Base-by-base conservation (phyloP, 73 alveolate genomes). In the Durusdinium trenchii region DNA sequence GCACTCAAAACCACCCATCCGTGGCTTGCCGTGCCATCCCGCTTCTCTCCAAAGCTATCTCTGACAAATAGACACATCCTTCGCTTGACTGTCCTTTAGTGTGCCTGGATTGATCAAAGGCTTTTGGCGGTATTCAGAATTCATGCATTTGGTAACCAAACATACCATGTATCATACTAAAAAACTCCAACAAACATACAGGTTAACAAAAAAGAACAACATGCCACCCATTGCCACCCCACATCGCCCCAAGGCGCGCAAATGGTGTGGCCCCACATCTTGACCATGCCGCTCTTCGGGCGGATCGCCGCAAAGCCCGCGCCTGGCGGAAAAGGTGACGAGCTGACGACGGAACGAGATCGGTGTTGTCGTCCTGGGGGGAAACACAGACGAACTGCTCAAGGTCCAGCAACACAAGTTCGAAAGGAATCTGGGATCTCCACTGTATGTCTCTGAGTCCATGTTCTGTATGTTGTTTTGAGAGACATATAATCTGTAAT, bases 271-370 rank as follows among this genome's bases (percentile, higher is more conserved):
- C 91, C 91, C 91, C 91, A 81, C 6, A 48, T 48, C 48, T 47
- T 81, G 71, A 81, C 91, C 3, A 67, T 48, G 47, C 91, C 91
- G 36, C 50, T 81, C n/a, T n/a, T n/a, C 47, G 71, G 47, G 14
- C 91, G 69, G 35, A 81, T 81, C 40, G 91, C 91, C 1, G 91
- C 46, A 30, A 81, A 81, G 69, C 91, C 46, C 45, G 48, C 71
- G 50, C 91, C 91, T 81, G 12, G 43, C 12, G 12, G 5, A 18
- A 18, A 6, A 38, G 89, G 16, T 12, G 69, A 57, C 23, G 12
- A 16, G 69, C 12, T 12, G 23, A 23, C n/a, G n/a, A n/a, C n/a
- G n/a, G 73, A 23, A 2, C 73, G 30, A 60, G 1, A 60, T 57
- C 12, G 69, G 69, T 57, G 18, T 60, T 23, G 73, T 23, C 18